phyloP scores from a whole-genome alignment of 2,329 filamentous ascomycete species.

The Thermoascus crustaceus region DNA sequence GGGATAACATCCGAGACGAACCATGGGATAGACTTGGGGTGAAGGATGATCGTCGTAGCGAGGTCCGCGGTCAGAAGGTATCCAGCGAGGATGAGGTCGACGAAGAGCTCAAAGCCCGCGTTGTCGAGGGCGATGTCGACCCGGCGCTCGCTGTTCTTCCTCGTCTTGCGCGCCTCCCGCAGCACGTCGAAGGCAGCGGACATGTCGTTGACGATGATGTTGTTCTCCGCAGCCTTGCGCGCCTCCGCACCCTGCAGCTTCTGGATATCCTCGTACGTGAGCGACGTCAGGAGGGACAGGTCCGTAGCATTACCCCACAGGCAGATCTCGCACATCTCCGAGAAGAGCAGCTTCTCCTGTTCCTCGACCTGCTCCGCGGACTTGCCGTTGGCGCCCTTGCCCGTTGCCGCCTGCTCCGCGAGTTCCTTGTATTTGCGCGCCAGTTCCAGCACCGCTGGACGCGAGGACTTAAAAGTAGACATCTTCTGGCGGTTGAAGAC shows the following conservation, averaged over 20 bases:
- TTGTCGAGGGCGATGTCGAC: slow-evolving; percentile 97
- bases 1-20: slow-evolving; percentile 95
- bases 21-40: slow-evolving; percentile 94
- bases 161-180: slow-evolving; percentile 54
- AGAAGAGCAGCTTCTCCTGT: slow-evolving; percentile 71
- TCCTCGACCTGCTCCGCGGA: slow-evolving; percentile 47
- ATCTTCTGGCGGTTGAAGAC: slow-evolving; percentile 86
- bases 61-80: slow-evolving; percentile 79
- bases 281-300: slow-evolving; percentile 77
- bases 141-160: slow-evolving; percentile 57
- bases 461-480: slow-evolving; percentile 83
- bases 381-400: slow-evolving; percentile 33
- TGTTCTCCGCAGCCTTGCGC: slow-evolving; percentile 77
- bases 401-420: slow-evolving; percentile 56
- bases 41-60: slow-evolving; percentile 77
- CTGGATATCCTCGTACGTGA: slow-evolving; percentile 93
- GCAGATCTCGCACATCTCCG: slow-evolving; percentile 92
- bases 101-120: slow-evolving; percentile 92
- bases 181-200: slow-evolving; percentile 61
- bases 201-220: slow-evolving; percentile 85
- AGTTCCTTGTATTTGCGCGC: slow-evolving; percentile 71
- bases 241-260: slow-evolving; percentile 87
- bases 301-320: slow-evolving; percentile 97
- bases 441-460: slow-evolving; percentile 74
- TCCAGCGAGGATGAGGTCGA: slow-evolving; percentile 84